Base-by-base conservation (phyloP, 192 early-diverging fungal species). In the Coemansia sp. region DNA sequence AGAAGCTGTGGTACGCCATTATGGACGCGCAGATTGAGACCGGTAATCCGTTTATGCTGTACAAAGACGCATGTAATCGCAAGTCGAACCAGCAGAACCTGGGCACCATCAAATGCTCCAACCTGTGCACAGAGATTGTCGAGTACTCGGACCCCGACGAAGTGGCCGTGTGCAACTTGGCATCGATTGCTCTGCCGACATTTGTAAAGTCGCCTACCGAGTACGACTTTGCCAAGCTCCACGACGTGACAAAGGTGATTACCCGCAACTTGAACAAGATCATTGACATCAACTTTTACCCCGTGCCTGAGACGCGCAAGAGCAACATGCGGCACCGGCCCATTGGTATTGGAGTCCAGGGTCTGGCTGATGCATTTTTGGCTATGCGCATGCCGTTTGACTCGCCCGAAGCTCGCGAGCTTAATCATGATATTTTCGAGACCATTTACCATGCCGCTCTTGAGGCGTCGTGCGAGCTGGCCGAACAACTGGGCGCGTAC, bases 11-110 rank as follows among this genome's bases (percentile, higher is more conserved):
- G 97, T 92, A 88, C 65, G 93, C 95, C 0, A 94, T 98, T 54
- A 69, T 98, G 31, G 97, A 98, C 58, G 82, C 94, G 14, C 97
- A 98, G 80, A 93, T 91, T 22, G 97, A 98, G 83, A 98, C 97
- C 5, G 97, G 97, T 28, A 96, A 89, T 8, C 97, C 97, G 4
- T 98, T 91, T 68, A 97, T 98, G 91, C 87, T 98, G 31, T 98
- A 98, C 88, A 97, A 98, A 84, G 97, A 98, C 82, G 93, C 97
- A 23, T 98, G 97, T 85, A 98, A 98, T 82, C 84, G 91, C 81
- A 98, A 98, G 84, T 94, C 93, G 15, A 98, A 98, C 84, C 97
- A 98, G 82, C 93, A 97, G 82, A 97, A 98, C 83, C 82, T 98
- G 42, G 97, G 97, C 25, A 98, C 95, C 14, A 98, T 98, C 88